Conservation (phyloP, 768 basidiomycete genomes). For the Termitomyces sp. region DNA sequence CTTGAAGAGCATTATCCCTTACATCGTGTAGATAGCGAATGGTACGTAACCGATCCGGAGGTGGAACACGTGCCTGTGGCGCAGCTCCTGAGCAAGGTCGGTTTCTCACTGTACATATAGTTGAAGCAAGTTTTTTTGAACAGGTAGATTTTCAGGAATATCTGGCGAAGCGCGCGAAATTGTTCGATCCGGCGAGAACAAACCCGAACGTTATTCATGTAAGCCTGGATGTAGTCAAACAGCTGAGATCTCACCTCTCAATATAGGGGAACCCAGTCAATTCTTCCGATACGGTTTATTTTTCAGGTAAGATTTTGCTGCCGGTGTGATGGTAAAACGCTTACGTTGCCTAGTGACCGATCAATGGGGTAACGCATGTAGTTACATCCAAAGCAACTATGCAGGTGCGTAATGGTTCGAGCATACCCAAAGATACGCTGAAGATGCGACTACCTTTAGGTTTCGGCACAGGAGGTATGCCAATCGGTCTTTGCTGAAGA, state of each 20-base stretch:
- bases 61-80: slow-evolving; percentile 71
- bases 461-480: slow-evolving; percentile 81
- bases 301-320: slow-evolving; percentile 50
- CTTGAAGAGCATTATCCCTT: neutral
- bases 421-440: slow-evolving; percentile 10
- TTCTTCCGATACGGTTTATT: slow-evolving; percentile 93
- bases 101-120: neutral
- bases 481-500: neutral
- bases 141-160: slow-evolving; percentile 58
- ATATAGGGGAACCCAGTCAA: slow-evolving; percentile 71
- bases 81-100: slow-evolving; percentile 79
- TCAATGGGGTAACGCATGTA: slow-evolving; percentile 87
- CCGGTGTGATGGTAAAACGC: neutral
- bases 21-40: slow-evolving; percentile 58
- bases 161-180: slow-evolving; percentile 67
- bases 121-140: neutral
- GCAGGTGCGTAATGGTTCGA: slow-evolving; percentile 38
- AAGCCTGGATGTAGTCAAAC: slow-evolving; percentile 13
- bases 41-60: slow-evolving; percentile 91
- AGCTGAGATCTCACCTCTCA: slow-evolving; percentile 5
- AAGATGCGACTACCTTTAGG: slow-evolving; percentile 31
- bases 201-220: slow-evolving; percentile 67
- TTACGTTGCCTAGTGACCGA: slow-evolving; percentile 54
- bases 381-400: slow-evolving; percentile 86
- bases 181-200: slow-evolving; percentile 68